Evolutionary conservation across 352 stramenopile species (phyloP).

Genomic region (Aphanomyces astaci): DNA sequence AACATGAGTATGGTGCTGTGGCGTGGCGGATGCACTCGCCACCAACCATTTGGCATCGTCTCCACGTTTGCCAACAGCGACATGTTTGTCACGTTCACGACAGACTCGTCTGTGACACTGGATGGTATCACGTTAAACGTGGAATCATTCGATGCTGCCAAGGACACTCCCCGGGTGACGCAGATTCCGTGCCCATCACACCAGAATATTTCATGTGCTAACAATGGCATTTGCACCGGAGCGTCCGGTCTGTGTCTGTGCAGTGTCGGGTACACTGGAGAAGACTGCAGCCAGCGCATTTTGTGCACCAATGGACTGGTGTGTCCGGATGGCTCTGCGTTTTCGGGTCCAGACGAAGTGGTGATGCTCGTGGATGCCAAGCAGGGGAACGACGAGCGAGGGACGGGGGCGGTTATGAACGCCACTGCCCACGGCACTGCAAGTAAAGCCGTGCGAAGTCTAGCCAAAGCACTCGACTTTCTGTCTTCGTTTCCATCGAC

Average conservation of each 20-base stretch:
- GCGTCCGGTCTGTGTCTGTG: not conserved
- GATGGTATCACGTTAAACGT: not conserved
- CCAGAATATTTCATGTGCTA: not conserved
- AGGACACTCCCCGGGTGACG: not conserved
- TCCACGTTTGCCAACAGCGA: not conserved
- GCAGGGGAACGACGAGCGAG: not conserved
- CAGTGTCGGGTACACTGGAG: slow-evolving; percentile 9
- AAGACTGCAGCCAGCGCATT: slow-evolving; percentile 20
- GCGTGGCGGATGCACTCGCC: slow-evolving; percentile 1
- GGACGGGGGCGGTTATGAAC: slow-evolving; percentile 5
- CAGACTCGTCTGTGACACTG: not conserved
- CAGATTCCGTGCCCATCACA: not conserved
- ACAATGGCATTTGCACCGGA: slow-evolving; percentile 12
- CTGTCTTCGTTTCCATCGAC: not conserved
- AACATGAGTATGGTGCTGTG: not conserved
- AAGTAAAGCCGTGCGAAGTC: slow-evolving; percentile 13
- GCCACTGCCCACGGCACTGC: not conserved
- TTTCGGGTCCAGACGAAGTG: not conserved
- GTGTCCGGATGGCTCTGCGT: not conserved
- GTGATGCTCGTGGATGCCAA: not conserved
- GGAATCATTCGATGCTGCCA: not conserved
- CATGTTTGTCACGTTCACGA: not conserved
- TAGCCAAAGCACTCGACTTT: not conserved
- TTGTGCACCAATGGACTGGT: not conserved
- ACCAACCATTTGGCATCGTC: not conserved